Percentiles rank a stretch among this genome's conserved stretches.
Conservation (phyloP, 495 filamentous ascomycete species). For the Aspergillus biplanus region DNA sequence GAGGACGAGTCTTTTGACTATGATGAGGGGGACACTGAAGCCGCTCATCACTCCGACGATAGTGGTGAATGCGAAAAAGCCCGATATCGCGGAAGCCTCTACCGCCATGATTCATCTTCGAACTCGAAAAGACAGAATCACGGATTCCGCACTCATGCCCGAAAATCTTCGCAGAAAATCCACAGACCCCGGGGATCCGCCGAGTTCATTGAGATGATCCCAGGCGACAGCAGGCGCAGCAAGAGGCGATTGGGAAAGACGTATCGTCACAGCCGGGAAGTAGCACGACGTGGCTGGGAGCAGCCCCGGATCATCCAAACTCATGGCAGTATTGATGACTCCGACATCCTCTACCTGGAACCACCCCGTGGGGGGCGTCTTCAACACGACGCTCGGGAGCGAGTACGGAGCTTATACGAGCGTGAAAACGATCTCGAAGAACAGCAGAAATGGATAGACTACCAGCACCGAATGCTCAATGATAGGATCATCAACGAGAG, state of each 20-base stretch:
- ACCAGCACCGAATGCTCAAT: conserved; percentile 13
- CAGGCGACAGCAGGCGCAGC: conserved; percentile 17
- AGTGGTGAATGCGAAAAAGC: conserved; percentile 4
- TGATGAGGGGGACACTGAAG: conserved; percentile 18
- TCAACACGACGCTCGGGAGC: conserved; percentile 34
- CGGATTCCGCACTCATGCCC: conserved; percentile 25
- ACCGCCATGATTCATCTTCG: conserved; percentile 22
- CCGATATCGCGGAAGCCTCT: conserved; percentile 23
- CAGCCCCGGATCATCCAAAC: conserved; percentile 29
- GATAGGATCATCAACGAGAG: conserved; percentile 7
- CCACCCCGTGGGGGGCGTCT: conserved; percentile 21
- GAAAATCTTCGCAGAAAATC: conserved; percentile 19
- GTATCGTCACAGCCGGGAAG: conserved; percentile 11
- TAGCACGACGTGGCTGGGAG: conserved; percentile 17
- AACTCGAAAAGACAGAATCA: conserved; percentile 9
- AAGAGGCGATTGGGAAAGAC: neutral
- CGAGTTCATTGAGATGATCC: conserved; percentile 22
- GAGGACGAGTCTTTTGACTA: conserved; percentile 19
- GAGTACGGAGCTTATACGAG: conserved; percentile 29
- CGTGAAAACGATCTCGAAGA: conserved; percentile 38
- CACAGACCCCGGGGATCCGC: conserved; percentile 13
- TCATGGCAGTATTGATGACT: conserved; percentile 19
- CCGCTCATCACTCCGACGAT: conserved; percentile 22
- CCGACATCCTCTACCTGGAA: conserved; percentile 27
- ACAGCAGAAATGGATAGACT: conserved; percentile 18